Percentiles rank a stretch among this genome's conserved stretches.
Conservation (phyloP, 768 basidiomycete species). For the Piloderma croceum region DNA sequence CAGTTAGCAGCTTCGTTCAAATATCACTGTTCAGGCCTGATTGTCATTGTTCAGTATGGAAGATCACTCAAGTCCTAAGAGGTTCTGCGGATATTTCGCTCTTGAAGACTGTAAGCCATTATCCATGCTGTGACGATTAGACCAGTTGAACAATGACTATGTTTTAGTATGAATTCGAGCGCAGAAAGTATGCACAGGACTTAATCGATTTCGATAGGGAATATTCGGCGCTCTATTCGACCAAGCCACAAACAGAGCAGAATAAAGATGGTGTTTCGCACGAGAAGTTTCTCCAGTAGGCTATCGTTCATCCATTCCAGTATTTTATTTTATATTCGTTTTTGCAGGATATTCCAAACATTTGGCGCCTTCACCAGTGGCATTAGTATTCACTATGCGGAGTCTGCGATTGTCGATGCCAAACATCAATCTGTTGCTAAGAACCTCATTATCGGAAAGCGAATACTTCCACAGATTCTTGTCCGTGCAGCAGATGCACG, state of each 20-base stretch:
- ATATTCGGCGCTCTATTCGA: conserved; percentile 28
- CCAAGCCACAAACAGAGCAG: conserved; percentile 26
- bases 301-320: conserved; percentile 6
- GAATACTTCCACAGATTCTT: conserved; percentile 32
- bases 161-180: conserved; percentile 32
- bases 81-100: conserved; percentile 35
- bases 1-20: conserved; percentile 6
- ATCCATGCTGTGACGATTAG: neutral
- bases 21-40: neutral
- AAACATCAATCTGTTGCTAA: conserved; percentile 26
- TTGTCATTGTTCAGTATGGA: conserved; percentile 33
- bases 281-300: conserved; percentile 30
- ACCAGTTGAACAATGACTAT: neutral
- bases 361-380: conserved; percentile 34
- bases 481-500: conserved; percentile 32
- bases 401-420: conserved; percentile 30
- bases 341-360: conserved; percentile 30
- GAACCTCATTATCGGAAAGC: conserved; percentile 31
- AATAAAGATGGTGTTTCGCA: conserved; percentile 27
- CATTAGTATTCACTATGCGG: conserved; percentile 36
- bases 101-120: conserved; percentile 33
- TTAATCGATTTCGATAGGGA: conserved; percentile 36
- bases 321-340: conserved; percentile 3
- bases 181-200: conserved; percentile 32
- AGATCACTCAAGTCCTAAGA: conserved; percentile 39